Evolutionary conservation across 202 grass and related monocot genomes (phyloP).

Genomic region (Dendrocalamus latiflorus): DNA sequence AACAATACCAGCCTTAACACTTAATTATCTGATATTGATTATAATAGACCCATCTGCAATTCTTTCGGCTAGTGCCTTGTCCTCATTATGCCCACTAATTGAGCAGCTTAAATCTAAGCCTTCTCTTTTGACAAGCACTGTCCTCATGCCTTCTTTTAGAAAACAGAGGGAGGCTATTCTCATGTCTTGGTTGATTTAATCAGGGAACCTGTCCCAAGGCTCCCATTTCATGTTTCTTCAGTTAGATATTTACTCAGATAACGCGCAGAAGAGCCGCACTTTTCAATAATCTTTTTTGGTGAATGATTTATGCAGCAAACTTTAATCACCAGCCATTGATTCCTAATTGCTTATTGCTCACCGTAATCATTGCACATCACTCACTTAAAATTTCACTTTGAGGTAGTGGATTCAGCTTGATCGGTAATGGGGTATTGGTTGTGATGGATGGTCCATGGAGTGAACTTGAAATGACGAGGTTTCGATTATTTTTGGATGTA

Average conservation of each 20-base stretch:
- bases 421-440: slow-evolving; percentile 17
- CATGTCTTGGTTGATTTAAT: slow-evolving; percentile 38
- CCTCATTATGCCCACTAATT: slow-evolving; percentile 42
- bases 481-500: slow-evolving; percentile 26
- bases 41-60: slow-evolving; percentile 16
- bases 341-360: slow-evolving; percentile 23
- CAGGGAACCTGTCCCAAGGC: slow-evolving; percentile 9
- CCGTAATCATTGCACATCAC: slow-evolving; percentile 36
- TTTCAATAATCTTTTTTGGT: background rate
- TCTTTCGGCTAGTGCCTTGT: slow-evolving; percentile 41
- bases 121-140: slow-evolving; percentile 7
- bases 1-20: slow-evolving; percentile 5
- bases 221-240: slow-evolving; percentile 34
- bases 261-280: background rate
- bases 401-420: background rate
- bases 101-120: slow-evolving; percentile 29
- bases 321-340: slow-evolving; percentile 39
- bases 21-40: slow-evolving; percentile 8
- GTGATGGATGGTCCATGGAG: slow-evolving; percentile 9
- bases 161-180: too few relatives aligned
- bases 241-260: slow-evolving; percentile 4
- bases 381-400: slow-evolving; percentile 17
- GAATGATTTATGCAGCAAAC: slow-evolving; percentile 33
- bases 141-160: too few relatives aligned
- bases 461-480: slow-evolving; percentile 23